Evolutionary conservation across 345 rosid species (phyloP).

Genomic region (Salix exigua): DNA sequence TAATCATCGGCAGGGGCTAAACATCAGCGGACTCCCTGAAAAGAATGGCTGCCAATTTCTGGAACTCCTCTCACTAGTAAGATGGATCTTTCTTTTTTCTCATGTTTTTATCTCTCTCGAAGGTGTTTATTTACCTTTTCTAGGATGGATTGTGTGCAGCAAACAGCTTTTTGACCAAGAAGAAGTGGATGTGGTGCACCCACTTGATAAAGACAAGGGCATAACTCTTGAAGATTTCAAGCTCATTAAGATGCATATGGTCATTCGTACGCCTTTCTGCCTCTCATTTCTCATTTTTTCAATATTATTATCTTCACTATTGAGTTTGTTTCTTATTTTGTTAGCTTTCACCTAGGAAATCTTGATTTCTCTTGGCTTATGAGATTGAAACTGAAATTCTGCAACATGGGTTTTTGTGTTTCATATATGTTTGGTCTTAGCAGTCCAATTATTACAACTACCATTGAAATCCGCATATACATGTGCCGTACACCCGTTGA

Average conservation of each 20-base stretch:
- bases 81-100: neutral
- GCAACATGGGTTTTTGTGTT: neutral
- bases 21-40: neutral
- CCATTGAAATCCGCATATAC: neutral
- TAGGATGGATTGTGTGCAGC: constrained; percentile 33
- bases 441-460: neutral
- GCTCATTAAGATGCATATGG: constrained; percentile 81
- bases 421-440: neutral
- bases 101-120: too few relatives aligned
- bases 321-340: constrained; percentile 4
- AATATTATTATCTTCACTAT: neutral
- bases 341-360: neutral
- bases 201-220: constrained; percentile 72
- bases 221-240: constrained; percentile 81
- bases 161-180: constrained; percentile 87
- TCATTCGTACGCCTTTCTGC: constrained; percentile 47
- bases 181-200: constrained; percentile 68
- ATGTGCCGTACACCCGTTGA: neutral
- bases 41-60: constrained; percentile 87
- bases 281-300: too few relatives aligned
- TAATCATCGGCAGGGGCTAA: neutral
- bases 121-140: neutral
- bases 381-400: neutral
- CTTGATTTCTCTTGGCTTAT: constrained; percentile 2
- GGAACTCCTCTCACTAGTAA: constrained; percentile 87